Percentiles rank a stretch among this genome's conserved stretches.
Evolutionary conservation across 176 grass and related monocot species (phyloP).

Genomic region (Oryza glaberrima): DNA sequence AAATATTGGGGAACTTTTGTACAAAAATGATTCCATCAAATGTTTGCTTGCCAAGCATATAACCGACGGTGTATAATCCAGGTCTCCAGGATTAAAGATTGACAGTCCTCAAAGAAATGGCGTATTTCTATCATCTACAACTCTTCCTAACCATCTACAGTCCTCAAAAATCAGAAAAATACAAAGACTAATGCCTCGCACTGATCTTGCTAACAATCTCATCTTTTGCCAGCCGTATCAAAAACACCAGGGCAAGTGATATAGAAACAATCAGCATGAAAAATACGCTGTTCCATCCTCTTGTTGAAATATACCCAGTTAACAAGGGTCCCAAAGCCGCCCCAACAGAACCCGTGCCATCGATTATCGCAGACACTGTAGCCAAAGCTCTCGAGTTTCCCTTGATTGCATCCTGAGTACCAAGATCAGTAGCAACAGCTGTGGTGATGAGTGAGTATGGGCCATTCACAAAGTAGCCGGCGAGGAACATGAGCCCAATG

Average conservation of each 20-base stretch:
- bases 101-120: slow-evolving; percentile 5
- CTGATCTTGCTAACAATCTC: slow-evolving; percentile 66
- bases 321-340: slow-evolving; percentile 85
- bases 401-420: slow-evolving; percentile 74
- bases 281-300: slow-evolving; percentile 95
- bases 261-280: slow-evolving; percentile 86
- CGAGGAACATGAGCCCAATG: slow-evolving; percentile 83
- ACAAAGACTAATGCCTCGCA: slow-evolving; percentile 44
- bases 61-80: no score
- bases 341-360: slow-evolving; percentile 86
- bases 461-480: slow-evolving; percentile 91
- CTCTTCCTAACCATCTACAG: slow-evolving; percentile 14
- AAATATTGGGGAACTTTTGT: no score
- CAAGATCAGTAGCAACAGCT: slow-evolving; percentile 89
- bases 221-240: slow-evolving; percentile 73
- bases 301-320: slow-evolving; percentile 92
- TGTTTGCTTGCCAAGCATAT: no score
- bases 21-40: no score
- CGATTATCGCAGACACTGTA: slow-evolving; percentile 89
- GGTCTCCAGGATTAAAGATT: no score
- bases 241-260: slow-evolving; percentile 78
- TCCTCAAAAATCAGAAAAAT: slow-evolving; percentile 16
- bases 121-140: background rate
- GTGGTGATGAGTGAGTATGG: slow-evolving; percentile 99
- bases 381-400: slow-evolving; percentile 88